phyloP scores from a whole-genome alignment of 2,329 filamentous ascomycete genomes.

The Venturia aucupariae region DNA sequence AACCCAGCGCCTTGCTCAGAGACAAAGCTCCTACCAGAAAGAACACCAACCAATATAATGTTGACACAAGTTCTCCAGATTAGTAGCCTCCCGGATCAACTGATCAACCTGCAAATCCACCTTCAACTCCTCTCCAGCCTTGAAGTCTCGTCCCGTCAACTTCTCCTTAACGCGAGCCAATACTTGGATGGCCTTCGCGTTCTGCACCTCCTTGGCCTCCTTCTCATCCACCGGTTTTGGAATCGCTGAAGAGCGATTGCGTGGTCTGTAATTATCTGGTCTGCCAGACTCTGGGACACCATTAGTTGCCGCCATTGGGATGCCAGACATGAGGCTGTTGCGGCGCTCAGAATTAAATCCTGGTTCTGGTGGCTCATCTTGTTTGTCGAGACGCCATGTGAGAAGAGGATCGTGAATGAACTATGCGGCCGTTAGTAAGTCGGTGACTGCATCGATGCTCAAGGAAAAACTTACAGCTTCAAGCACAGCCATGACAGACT shows the following conservation, averaged over 20 bases:
- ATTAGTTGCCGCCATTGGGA: conserved; percentile 14
- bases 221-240: conserved; percentile 27
- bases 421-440: conserved; percentile 36
- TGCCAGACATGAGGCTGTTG: conserved; percentile 42
- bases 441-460: neutral
- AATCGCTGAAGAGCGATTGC: conserved; percentile 26
- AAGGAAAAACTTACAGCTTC: conserved; percentile 69
- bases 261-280: conserved; percentile 23
- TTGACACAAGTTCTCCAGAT: conserved; percentile 94
- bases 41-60: conserved; percentile 99
- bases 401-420: conserved; percentile 99
- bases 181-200: conserved; percentile 85
- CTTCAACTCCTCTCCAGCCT: conserved; percentile 71
- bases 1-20: conserved; percentile 4
- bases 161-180: conserved; percentile 90
- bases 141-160: conserved; percentile 87
- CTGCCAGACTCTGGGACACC: conserved; percentile 20
- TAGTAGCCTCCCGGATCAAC: conserved; percentile 88
- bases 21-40: conserved; percentile 60
- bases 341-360: conserved; percentile 53
- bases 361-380: conserved; percentile 51
- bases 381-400: conserved; percentile 76
- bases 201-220: conserved; percentile 66
- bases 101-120: conserved; percentile 88
- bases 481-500: conserved; percentile 94